These are phyloP conservation scores for Paecilomyces niveus DNA, from an alignment of 2,329 filamentous ascomycete genomes.

Conservation along the genomic window DNA sequence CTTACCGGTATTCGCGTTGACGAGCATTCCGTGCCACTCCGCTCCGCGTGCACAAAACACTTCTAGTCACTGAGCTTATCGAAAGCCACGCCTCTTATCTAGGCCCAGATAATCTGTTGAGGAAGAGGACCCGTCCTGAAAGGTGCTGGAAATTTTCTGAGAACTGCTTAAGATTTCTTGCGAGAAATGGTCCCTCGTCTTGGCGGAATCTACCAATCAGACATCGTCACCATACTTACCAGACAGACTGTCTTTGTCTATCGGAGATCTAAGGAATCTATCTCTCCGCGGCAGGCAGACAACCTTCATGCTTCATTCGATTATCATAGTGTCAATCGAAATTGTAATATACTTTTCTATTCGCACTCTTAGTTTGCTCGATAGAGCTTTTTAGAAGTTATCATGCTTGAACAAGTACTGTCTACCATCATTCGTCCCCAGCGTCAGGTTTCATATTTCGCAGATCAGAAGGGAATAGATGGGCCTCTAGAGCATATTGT, in stretches of 20 bases:
- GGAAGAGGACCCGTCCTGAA: background rate
- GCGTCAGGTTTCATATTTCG: no score
- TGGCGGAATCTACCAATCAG: background rate
- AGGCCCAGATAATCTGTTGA: background rate
- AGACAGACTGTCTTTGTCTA: background rate
- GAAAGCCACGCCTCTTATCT: background rate
- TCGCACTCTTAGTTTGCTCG: no score
- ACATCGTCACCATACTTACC: background rate
- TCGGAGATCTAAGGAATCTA: background rate
- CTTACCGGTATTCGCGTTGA: slow-evolving; percentile 30
- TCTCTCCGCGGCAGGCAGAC: background rate
- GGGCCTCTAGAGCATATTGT: no score
- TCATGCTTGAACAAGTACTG: no score
- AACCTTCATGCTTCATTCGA: background rate
- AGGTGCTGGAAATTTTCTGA: background rate
- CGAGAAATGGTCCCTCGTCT: background rate
- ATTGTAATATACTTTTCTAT: no score
- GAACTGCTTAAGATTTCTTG: background rate
- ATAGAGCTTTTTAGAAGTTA: no score
- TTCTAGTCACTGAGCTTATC: background rate
- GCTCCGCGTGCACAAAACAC: background rate
- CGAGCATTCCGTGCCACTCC: slow-evolving; percentile 16
- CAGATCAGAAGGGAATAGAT: no score
- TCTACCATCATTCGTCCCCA: no score
- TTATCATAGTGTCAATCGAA: no score